Base-by-base conservation (phyloP, 257 asterid genomes). In the Fraxinus quadrangulata region DNA sequence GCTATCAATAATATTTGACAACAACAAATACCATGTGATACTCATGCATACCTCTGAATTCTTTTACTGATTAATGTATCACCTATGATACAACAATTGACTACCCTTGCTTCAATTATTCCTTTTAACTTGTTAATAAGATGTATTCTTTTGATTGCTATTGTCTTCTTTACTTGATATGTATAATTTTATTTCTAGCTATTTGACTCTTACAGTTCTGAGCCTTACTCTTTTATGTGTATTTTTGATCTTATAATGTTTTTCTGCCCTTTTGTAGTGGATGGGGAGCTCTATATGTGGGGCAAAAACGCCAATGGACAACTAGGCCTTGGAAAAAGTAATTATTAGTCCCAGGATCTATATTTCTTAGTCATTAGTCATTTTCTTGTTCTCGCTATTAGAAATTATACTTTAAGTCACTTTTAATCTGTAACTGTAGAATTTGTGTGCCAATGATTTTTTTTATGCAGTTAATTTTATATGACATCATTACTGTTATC, bases 301-400 rank as follows among this genome's bases (percentile, higher is more conserved):
- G 99, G 98, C 33, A 95, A 85, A 83, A 95, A 95, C 82, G 80
- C 94, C 81, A 88, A 83, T 75, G 99, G 98, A 75, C 99, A 95
- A 82, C 98, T 95, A 81, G 99, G 98, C 82, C 90, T 93, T 74
- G 98, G 99, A 85, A 95, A 93, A 87, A 95, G 99, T 93, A 92
- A 87, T 81, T 63, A 68, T 49, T 51, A 51, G 26, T 28, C 75
- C 59, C 76, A 51, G 28, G 21, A 73, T 59, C 67, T 34, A 59
- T 77, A 28, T 72, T 49, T 61, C 72, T 71, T 72, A 73, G 67
- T 81, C 68, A 47, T 73, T 65, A 66, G 34, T 30, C 68, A 67
- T 81, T 77, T 72, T 61, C 73, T 21, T 30, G 26, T 82, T 69
- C 6, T 63, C 67, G 3, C 37, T 63, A 30, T 11, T 47, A 74